A percentile compares a stretch with the other conserved stretches of the same genome.
These are phyloP conservation scores for Aureobasidium zeae DNA, from an alignment of 2,329 filamentous ascomycete species.

Conservation along the genomic window DNA sequence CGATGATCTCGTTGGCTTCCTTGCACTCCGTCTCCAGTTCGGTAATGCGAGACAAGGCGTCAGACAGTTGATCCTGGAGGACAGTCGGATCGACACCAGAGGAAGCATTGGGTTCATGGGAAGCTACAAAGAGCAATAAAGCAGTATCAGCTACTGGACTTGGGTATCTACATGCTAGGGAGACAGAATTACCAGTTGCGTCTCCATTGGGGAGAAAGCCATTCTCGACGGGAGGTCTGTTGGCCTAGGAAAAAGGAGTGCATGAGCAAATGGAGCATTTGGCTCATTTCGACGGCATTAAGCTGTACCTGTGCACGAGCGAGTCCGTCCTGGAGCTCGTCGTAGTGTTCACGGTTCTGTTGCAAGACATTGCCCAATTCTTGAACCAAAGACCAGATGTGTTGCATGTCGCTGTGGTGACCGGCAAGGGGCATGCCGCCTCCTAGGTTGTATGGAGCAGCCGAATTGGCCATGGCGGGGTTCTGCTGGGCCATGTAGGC, in stretches of 20 bases:
- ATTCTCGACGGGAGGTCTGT: background rate
- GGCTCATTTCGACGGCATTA: background rate
- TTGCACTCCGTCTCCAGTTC: constrained; percentile 23
- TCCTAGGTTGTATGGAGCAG: constrained; percentile 16
- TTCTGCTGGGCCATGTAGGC: constrained; percentile 18
- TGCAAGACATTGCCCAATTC: constrained; percentile 27
- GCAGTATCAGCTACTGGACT: constrained; percentile 3
- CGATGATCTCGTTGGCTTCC: constrained; percentile 8
- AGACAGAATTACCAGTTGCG: constrained; percentile 3
- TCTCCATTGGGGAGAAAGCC: constrained; percentile 7
- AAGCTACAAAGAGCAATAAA: constrained; percentile 2
- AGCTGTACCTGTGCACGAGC: constrained; percentile 20
- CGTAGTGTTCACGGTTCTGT: constrained; percentile 29
- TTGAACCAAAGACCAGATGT: constrained; percentile 30
- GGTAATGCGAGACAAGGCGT: constrained; percentile 19
- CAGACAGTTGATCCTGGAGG: constrained; percentile 3
- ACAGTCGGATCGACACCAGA: constrained; percentile 2
- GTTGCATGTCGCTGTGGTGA: constrained; percentile 32
- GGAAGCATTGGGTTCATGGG: constrained; percentile 5
- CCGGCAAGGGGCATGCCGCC: constrained; percentile 27
- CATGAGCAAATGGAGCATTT: constrained; percentile 1
- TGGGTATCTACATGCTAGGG: constrained; percentile 7
- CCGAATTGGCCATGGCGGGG: constrained; percentile 13
- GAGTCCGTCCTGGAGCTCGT: constrained; percentile 26
- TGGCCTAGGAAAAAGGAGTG: background rate